A percentile compares a stretch with the other conserved stretches of the same genome.
Conservation (phyloP, 257 asterid genomes). For the Buddleja alternifolia region DNA sequence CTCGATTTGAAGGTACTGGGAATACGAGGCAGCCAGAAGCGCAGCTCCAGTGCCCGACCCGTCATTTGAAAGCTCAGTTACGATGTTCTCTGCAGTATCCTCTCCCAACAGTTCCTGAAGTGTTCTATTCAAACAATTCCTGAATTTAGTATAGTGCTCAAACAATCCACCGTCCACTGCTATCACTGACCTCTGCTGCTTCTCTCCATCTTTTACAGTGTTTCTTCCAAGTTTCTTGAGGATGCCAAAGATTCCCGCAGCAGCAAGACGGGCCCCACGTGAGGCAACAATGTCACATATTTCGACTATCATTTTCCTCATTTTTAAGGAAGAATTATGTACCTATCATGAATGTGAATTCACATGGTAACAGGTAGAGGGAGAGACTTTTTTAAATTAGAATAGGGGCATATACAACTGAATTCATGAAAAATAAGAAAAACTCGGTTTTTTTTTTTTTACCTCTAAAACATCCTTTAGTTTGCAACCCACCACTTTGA, state of each 20-base stretch:
- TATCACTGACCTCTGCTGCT: constrained; percentile 59
- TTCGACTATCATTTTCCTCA: constrained; percentile 61
- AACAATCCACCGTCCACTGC: constrained; percentile 84
- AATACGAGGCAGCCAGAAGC: constrained; percentile 87
- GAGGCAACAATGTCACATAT: constrained; percentile 71
- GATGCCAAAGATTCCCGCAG: constrained; percentile 79
- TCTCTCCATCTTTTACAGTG: constrained; percentile 46
- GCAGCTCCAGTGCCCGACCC: constrained; percentile 97
- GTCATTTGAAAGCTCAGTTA: constrained; percentile 61
- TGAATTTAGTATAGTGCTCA: constrained; percentile 74
- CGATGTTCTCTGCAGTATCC: constrained; percentile 35
- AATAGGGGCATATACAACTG: no score
- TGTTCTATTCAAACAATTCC: constrained; percentile 55
- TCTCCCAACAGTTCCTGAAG: constrained; percentile 79
- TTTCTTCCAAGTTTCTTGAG: constrained; percentile 86
- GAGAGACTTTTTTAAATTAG: background rate
- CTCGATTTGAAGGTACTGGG: constrained; percentile 59
- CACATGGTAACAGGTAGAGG: background rate
- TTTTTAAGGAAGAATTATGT: constrained; percentile 59
- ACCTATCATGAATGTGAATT: constrained; percentile 40
- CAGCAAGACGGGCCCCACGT: constrained; percentile 88
- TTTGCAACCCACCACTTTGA: constrained; percentile 75
- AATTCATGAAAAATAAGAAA: background rate
- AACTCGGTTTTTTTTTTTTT: constrained; percentile 12
- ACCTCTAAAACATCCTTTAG: constrained; percentile 81